Base-by-base conservation (phyloP, 73 alveolate genomes). In the Stentor roeselii region DNA sequence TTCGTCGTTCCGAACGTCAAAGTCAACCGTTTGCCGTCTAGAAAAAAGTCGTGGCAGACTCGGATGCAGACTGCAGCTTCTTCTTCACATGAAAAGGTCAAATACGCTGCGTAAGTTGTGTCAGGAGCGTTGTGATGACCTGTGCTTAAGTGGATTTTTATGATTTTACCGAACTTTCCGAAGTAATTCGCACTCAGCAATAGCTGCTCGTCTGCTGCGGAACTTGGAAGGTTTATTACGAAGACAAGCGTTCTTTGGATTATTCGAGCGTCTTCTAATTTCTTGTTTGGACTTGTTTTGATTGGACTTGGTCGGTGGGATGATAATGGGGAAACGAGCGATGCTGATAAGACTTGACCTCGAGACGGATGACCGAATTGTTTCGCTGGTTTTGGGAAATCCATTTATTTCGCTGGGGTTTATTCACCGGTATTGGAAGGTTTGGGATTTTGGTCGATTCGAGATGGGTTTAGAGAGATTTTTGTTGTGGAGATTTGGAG, bases 1-100 rank as follows among this genome's bases (percentile, higher is more conserved):
- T 94, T 94, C 2, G 98, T 94, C 30, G 97, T 90, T 3, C 98
- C 98, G 83, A 88, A 94, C 75, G 93, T 88, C 4, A 95, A 97
- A 84, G 94, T 90, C 67, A 94, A 88, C 75, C 83, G 82, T 60
- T 92, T 90, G 35, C 89, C 89, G 39, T 94, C 97, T 50, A 82
- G 84, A 36, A 84, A 88, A 59, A 82, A 78, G 77, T 86, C 84
- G 86, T 94, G 96, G 59, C 92, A 67, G 50, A 95, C 88, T 85
- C 89, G 85, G 75, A 94, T 94, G 40, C 95, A 95, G 59, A 90
- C 82, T 31, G 98, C 85, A 36, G 94, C 82, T 83, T 92, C 97
- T 1, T 84, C 78, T 37, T 93, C 93, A 42, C 77, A 80, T 34
- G 95, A 87, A 87, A 86, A 94, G 39, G 98, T 94, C 15, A 94